Evolutionary conservation across 2,329 filamentous ascomycete species (phyloP).

Genomic region (Alternaria burnsii): DNA sequence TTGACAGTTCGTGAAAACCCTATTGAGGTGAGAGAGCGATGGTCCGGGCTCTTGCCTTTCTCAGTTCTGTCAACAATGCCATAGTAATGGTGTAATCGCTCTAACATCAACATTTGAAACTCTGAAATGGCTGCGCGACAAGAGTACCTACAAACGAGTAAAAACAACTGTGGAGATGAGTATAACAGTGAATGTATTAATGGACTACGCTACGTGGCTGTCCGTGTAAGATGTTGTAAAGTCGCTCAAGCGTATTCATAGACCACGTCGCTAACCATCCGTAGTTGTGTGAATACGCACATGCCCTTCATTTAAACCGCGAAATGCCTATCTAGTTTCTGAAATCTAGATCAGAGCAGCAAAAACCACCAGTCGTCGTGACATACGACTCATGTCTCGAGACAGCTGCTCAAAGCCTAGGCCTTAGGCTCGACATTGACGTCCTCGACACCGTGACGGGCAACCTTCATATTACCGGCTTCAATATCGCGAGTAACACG

Average conservation of each 20-base stretch:
- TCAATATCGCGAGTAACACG: slow-evolving; percentile 48
- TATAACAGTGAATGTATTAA: slow-evolving; percentile 4
- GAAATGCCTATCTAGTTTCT: not conserved
- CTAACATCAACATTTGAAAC: not conserved
- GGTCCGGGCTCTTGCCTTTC: not conserved
- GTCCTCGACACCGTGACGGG: slow-evolving; percentile 19
- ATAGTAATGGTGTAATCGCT: not conserved
- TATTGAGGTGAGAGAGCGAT: not conserved
- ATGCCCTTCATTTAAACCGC: not conserved
- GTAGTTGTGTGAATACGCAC: not conserved
- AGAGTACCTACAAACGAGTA: not conserved
- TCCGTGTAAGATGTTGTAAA: not conserved
- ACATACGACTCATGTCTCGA: not conserved
- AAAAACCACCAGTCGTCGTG: not conserved
- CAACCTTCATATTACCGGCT: slow-evolving; percentile 44
- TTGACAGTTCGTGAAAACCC: no score
- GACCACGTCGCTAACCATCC: not conserved
- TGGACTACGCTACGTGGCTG: slow-evolving; percentile 7
- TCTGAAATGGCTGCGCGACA: no score
- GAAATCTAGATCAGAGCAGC: not conserved
- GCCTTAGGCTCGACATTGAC: slow-evolving; percentile 31
- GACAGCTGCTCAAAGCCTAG: slow-evolving; percentile 21
- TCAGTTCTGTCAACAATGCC: not conserved
- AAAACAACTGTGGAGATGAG: not conserved
- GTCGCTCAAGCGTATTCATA: not conserved